These are phyloP conservation scores for Nicotiana undulata DNA, from an alignment of 257 asterid species.

Conservation along the genomic window DNA sequence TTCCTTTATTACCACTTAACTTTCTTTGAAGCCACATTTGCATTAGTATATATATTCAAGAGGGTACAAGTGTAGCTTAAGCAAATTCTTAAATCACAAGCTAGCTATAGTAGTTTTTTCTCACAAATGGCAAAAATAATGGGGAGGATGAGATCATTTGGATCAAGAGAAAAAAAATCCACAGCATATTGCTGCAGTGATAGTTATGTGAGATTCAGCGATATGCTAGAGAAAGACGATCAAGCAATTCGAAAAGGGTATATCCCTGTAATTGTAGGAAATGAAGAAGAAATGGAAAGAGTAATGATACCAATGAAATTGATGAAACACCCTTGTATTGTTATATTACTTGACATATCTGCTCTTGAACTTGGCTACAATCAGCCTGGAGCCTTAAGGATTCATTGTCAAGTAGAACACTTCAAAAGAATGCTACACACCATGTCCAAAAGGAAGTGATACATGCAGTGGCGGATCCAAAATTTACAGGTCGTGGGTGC, in stretches of 20 bases:
- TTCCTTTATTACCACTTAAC: background rate
- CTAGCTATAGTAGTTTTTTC: background rate
- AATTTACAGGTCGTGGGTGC: too few relatives aligned
- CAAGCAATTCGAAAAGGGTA: constrained; percentile 3
- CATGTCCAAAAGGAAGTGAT: background rate
- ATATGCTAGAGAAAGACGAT: background rate
- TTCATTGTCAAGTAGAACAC: background rate
- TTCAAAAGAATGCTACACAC: constrained; percentile 10
- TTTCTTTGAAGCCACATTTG: background rate
- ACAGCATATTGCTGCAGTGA: background rate
- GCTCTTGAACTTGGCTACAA: constrained; percentile 8
- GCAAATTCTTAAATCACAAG: background rate
- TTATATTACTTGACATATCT: background rate
- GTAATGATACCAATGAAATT: constrained; percentile 2
- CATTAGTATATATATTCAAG: background rate
- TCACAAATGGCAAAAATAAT: background rate
- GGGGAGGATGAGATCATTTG: background rate
- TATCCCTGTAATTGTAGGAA: constrained; percentile 6
- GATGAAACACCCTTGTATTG: constrained; percentile 8
- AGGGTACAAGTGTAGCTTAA: background rate
- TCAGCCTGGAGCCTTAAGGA: constrained; percentile 8
- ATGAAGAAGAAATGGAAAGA: constrained; percentile 2
- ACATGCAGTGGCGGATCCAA: too few relatives aligned
- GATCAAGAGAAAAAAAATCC: background rate
- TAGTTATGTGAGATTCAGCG: background rate